Conservation (phyloP, 148 eudicot genomes). For the Spergularia bocconei region DNA sequence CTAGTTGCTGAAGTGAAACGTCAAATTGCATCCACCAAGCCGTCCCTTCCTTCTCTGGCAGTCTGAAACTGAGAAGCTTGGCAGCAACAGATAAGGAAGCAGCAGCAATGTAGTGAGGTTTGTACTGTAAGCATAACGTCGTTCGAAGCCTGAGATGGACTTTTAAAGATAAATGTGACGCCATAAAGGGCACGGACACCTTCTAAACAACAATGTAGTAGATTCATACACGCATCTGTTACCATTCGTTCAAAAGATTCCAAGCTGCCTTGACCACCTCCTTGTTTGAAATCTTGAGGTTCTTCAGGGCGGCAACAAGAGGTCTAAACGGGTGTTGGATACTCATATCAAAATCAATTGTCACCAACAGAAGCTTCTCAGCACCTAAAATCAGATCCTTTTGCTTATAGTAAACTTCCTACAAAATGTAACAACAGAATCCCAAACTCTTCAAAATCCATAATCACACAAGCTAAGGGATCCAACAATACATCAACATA, state of each 20-base stretch:
- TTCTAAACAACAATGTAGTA: not conserved
- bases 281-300: constrained; percentile 49
- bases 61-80: constrained; percentile 47
- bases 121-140: constrained; percentile 74
- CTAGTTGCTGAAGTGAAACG: constrained; percentile 56
- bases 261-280: constrained; percentile 68
- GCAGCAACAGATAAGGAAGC: constrained; percentile 70
- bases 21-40: constrained; percentile 87
- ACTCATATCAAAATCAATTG: constrained; percentile 63
- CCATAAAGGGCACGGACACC: not conserved
- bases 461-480: not conserved
- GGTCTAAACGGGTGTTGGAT: constrained; percentile 70
- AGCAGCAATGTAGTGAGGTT: constrained; percentile 80
- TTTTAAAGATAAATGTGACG: constrained; percentile 5
- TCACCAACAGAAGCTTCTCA: constrained; percentile 56
- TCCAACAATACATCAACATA: not conserved
- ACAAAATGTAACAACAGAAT: constrained; percentile 25
- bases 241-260: constrained; percentile 85
- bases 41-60: constrained; percentile 51
- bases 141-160: constrained; percentile 54
- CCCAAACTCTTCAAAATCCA: constrained; percentile 6
- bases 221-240: not conserved
- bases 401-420: constrained; percentile 66
- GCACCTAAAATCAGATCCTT: constrained; percentile 51
- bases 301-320: constrained; percentile 67